These are phyloP conservation scores for Phytophthora pini DNA, from an alignment of 352 stramenopile species.

Conservation along the genomic window DNA sequence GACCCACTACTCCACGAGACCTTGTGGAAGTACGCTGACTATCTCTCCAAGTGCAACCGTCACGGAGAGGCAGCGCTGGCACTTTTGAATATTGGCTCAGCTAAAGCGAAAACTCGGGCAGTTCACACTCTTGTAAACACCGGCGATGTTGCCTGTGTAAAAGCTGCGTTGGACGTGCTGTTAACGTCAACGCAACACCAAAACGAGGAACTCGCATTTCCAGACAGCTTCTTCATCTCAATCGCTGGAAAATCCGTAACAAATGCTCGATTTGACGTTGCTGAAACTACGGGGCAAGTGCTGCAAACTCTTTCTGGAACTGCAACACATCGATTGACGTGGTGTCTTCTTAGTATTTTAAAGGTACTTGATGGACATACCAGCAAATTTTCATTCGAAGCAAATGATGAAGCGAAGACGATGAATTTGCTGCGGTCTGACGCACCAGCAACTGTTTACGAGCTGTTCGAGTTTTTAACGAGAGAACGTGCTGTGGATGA, in stretches of 20 bases:
- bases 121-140: conserved; percentile 44
- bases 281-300: conserved; percentile 38
- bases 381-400: too few relatives aligned
- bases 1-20: conserved; percentile 52
- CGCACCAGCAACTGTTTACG: conserved; percentile 12
- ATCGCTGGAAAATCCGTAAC: conserved; percentile 40
- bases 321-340: conserved; percentile 18
- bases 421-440: conserved; percentile 7
- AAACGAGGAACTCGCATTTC: conserved; percentile 33
- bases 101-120: conserved; percentile 30
- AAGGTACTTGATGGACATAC: conserved; percentile 20
- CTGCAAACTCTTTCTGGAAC: conserved; percentile 21
- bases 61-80: conserved; percentile 43
- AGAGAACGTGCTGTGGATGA: neutral
- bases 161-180: conserved; percentile 44
- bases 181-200: neutral
- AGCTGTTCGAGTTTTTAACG: conserved; percentile 35
- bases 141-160: conserved; percentile 33
- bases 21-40: conserved; percentile 44
- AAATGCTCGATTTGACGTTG: conserved; percentile 30
- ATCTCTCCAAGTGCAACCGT: conserved; percentile 41
- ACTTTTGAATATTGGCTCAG: conserved; percentile 33
- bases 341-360: conserved; percentile 37
- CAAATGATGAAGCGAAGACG: conserved; percentile 4
- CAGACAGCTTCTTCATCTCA: conserved; percentile 47